Base-by-base conservation (phyloP, 1,284 basidiomycete genomes). In the Porodaedalea pini region DNA sequence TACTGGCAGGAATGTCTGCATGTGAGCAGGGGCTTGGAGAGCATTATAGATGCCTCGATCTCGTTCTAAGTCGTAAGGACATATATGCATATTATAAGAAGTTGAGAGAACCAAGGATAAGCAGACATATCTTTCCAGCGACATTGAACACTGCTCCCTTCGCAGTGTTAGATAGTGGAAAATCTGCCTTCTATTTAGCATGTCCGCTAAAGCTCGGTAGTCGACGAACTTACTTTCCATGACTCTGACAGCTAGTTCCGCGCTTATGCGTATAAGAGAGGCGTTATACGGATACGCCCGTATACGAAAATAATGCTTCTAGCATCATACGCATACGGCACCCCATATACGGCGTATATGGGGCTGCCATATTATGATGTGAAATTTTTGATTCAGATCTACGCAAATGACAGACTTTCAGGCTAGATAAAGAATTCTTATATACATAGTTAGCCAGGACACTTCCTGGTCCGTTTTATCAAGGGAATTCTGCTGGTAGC, bases 131-230 rank as follows among this genome's bases (percentile, higher is more conserved):
- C 76, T 90, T 89, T 27, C 89, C 88, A 7, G 74, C 87, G 5
- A 79, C 73, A 64, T 91, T 92, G 73, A 90, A 92, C 3, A 92
- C 89, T 8, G 90, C 85, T 7, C 89, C 90, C 65, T 86, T 88
- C 5, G 80, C 88, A 4, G 85, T 73, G 64, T 92, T 92, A 73
- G 92, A 92, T 6, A 92, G 71, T 2, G 86, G 82, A 59, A 79
- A 82, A 65, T 93, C 90, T 90, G 58, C n/a, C 34, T 7, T 36
- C 17, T 40, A 45, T 37, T 27, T 17, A 43, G 17, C 39, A 47
- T 29, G 44, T 25, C 25, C 1, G 8, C 10, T 6, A 15, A 43
- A 23, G 23, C 29, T 34, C 27, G 48, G 39, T 31, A 25, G 19
- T 31, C 2, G 2, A 45, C 23, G 29, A 43, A 53, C 72, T n/a